A percentile compares a stretch with the other conserved stretches of the same genome.
Conservation (phyloP, 768 basidiomycete genomes). For the Termitomyces sp. region DNA sequence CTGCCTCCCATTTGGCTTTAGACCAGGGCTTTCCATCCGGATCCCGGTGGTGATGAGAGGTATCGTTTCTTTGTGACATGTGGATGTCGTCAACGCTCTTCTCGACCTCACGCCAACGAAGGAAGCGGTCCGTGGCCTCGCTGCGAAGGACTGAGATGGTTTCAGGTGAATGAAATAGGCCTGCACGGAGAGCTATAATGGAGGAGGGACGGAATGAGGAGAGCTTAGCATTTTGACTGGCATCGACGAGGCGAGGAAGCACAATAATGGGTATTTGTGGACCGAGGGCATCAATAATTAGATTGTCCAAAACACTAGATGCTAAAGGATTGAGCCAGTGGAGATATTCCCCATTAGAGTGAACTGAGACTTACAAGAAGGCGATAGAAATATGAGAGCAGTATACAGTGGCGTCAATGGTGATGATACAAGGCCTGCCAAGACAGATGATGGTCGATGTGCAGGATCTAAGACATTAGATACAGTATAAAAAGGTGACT, state of each 20-base stretch:
- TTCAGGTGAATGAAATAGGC: slow-evolving; percentile 64
- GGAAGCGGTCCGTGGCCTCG: slow-evolving; percentile 68
- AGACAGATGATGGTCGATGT: slow-evolving; percentile 45
- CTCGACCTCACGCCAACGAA: slow-evolving; percentile 72
- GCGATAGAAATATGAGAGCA: slow-evolving; percentile 52
- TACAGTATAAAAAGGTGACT: slow-evolving; percentile 53
- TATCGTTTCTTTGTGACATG: slow-evolving; percentile 23
- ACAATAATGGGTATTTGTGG: slow-evolving; percentile 57
- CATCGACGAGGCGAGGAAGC: slow-evolving; percentile 39
- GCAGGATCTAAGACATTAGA: slow-evolving; percentile 51
- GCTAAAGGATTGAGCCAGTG: slow-evolving; percentile 22
- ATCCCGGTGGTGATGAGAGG: slow-evolving; percentile 14
- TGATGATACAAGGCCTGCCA: slow-evolving; percentile 56
- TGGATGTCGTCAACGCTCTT: slow-evolving; percentile 46
- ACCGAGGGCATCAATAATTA: slow-evolving; percentile 46
- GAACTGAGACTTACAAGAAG: slow-evolving; percentile 37
- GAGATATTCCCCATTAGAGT: background rate
- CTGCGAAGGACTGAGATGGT: slow-evolving; percentile 52
- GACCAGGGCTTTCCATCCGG: slow-evolving; percentile 40
- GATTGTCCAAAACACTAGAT: slow-evolving; percentile 37
- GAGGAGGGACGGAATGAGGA: slow-evolving; percentile 58
- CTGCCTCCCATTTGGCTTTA: slow-evolving; percentile 63
- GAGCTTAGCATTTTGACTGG: slow-evolving; percentile 32
- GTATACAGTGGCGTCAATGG: slow-evolving; percentile 58
- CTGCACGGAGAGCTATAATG: slow-evolving; percentile 47